Evolutionary conservation across 805 yeast genomes (phyloP), one percentile per base, ranked within the genome.

Genomic region (Wickerhamiella alocasiicola): DNA sequence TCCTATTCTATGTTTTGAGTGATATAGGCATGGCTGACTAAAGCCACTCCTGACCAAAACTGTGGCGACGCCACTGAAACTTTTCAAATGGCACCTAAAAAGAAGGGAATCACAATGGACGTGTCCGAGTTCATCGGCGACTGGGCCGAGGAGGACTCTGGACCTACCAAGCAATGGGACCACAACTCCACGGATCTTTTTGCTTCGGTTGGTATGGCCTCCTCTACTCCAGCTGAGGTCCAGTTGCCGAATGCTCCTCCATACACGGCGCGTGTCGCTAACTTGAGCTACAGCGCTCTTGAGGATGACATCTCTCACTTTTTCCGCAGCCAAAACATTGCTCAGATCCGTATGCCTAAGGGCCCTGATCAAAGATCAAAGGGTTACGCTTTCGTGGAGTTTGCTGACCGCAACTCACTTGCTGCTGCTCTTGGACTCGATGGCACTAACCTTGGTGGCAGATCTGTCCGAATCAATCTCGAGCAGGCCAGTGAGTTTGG

Each of bases 241-340:
- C 94, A 95, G 31, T 70, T 91, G 46, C 99, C 99, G 34, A 88
- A 84, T 53, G 70, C 65, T 39, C 85, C 96, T 15, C 99, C 99
- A 41, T 91, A 63, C 70, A 79, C 81, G 54, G 96, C 95, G n/a
- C 75, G 83, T 59, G 70, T 88, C 50, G 74, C 74, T 57, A 85
- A 87, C 64, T 72, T 91, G 56, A 83, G 95, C 45, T 80, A 81
- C 77, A 87, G 81, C 44, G 71, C 74, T 33, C 61, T 67, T 35
- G 96, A 88, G 60, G 74, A 67, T 27, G 72, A 67, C 40, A 40
- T 65, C 19, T 44, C 47, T 21, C 56, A 52, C 19, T 55, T 57
- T 44, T 61, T 64, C 44, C 76, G 71, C 50, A 64, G 67, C 17
- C 60, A 60, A 28, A 66, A 59, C 41, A 72, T 82, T 43, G 63